Evolutionary conservation across 768 basidiomycete genomes (phyloP), one percentile per base, ranked within the genome.

Genomic region (Termitomyces eurrhizus): DNA sequence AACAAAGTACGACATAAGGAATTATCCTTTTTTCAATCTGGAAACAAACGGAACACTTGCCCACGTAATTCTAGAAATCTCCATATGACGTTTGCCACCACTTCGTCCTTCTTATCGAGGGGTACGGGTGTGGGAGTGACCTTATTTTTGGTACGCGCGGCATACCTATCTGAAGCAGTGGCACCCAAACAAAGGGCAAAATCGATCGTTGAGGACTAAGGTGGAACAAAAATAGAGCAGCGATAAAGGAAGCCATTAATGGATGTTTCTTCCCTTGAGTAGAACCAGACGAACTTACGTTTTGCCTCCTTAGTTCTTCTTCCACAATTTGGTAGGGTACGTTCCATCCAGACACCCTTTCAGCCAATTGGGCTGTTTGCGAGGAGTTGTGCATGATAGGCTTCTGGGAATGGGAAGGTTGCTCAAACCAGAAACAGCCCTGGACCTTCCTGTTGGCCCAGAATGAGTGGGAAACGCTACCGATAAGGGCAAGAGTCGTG

Each of bases 1-100:
- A 62, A 45, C 39, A 57, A 52, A 36, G 42, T 44, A 37, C 39
- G 57, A 48, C 21, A 65, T 59, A 16, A 63, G 37, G 26, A 58
- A 60, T n/a, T 8, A 63, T 64, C 51, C 57, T 39, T 26, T 48
- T 24, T 46, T 57, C 56, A 57, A 7, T 18, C 24, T 57, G 44
- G 52, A 55, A 57, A 29, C 55, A 48, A 57, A 58, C 58, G 62
- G 52, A 63, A n/a, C 4, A 55, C 54, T 55, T 41, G 41, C 54
- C 54, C 56, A 64, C 97, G 80, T 60, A 98, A 78, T 73, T 98
- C 96, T 58, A 99, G 83, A 83, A 98, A 98, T 56, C 96, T 86
- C 95, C 95, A 98, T 58, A 99, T 92, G 32, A 96, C 95, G 70
- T 99, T 99, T 8, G 95, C 95, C 4, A 99, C 97, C 0, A 97